Base-by-base conservation (phyloP, 1,284 basidiomycete genomes). In the Fistulinella cinereoalba region DNA sequence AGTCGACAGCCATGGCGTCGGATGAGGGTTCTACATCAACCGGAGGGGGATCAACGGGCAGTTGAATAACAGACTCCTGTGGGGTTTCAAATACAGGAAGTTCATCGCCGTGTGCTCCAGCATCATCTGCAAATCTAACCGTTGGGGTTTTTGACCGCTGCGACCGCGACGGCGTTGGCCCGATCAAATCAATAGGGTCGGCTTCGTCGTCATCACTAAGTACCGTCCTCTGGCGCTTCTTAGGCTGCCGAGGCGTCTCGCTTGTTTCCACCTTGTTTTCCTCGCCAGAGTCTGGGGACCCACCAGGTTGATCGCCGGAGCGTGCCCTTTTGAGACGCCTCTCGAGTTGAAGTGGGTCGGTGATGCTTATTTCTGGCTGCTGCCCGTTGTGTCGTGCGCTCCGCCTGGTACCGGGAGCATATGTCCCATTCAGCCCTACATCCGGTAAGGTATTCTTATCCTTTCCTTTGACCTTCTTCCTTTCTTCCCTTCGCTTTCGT, bases 381-480 rank as follows among this genome's bases (percentile, higher is more conserved):
- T 79, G 74, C 1, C 88, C 90, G 54, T 81, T 87, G 47, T 83
- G 75, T 37, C 91, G 75, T 3, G 84, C 81, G 54, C 84, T 88
- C 44, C 85, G 69, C 47, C 87, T 71, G 3, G 76, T 76, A 13
- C 74, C 75, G 10, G 69, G 67, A 0, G 71, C 66, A 47, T 68
- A 69, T 3, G 64, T 61, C 33, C 64, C 54, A 47, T 62, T 51
- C 53, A 58, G 39, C 54, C 61, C 21, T 43, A 50, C 55, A 28
- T 66, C 60, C 6, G 36, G 21, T 44, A 41, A 64, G 38, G 47
- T 56, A 33, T 51, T 63, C 24, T n/a, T n/a, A n/a, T n/a, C n/a
- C n/a, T 67, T 68, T 34, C 71, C 74, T 37, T 69, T 72, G 22
- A 64, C 74, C 58, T 77, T 79, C 56, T 72, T 74, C 47, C 72